Evolutionary conservation across 2,329 filamentous ascomycete genomes (phyloP), one percentile per base, ranked within the genome.

Genomic region (Colletotrichum musae): DNA sequence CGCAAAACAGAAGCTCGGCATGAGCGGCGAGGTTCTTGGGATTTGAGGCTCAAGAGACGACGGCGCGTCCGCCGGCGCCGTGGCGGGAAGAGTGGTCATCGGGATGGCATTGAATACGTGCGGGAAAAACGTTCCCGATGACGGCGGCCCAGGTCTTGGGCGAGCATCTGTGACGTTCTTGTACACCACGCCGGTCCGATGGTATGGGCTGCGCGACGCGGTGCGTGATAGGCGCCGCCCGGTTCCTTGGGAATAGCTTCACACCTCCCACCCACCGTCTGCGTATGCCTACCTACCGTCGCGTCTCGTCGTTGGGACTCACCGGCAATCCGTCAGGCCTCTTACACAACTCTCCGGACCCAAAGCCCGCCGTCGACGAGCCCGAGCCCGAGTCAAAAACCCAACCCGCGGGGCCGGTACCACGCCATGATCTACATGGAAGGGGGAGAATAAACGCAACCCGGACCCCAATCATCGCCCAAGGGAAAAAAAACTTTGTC

Each of bases 321-420:
- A 36, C 32, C 32, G 32, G 32, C 9, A 7, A 36, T 36, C 32
- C 32, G 32, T 36, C 32, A 36, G 32, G 32, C 32, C 7, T 36
- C 10, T 32, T 36, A 9, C 32, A 36, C 3, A 36, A 36, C 3
- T 36, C 32, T 24, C 58, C 39, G 13, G 18, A 4, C 18, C 45
- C n/a, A 16, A 53, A 47, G 26, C 2, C 58, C 59, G 47, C 50
- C 59, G 58, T 54, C 51, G 0, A 24, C 2, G 2, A 24, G 21
- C 21, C 21, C 21, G 6, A 36, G 59, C 59, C 50, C 50, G 59
- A 62, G 50, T 62, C 59, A 53, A 32, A 45, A 54, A 36, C 59
- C 59, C 50, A 62, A 54, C 59, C 59, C 59, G 24, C 16, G 48
- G 21, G 21, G 16, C 47, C 50, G 59, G 59, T 21, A n/a, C 26